Evolutionary conservation across 2,329 filamentous ascomycete species (phyloP), one percentile per base, ranked within the genome.

Genomic region (Paracoccidioides brasiliensis): DNA sequence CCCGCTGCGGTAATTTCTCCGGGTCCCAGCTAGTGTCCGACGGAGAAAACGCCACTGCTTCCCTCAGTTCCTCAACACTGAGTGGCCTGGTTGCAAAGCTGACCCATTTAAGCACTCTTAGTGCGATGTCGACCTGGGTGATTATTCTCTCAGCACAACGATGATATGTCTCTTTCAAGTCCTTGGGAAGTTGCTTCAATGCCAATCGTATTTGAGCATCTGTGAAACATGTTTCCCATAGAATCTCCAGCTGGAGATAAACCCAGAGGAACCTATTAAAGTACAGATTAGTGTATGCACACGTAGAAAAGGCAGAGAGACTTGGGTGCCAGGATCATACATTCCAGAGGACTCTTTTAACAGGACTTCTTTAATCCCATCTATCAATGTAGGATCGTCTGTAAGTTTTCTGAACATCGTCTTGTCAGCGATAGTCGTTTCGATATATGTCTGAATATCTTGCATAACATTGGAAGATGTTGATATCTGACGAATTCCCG

Each of bases 221-320:
- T 3, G 48, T 50, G n/a, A 50, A 50, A 22, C 48, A 50, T 8
- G 48, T 50, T 22, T 50, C 48, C 48, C 48, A 50, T 10, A 50
- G 14, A 40, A 50, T 50, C n/a, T 50, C 48, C 5, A 50, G 48
- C n/a, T 50, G 48, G 32, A 50, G 48, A 50, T 50, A 50, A 2
- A 50, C 48, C 48, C 48, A 50, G 9, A 50, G 35, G 14, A 50
- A 50, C 48, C 48, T 50, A 28, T 22, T 38, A n/a, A 1, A 2
- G 9, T 38, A n/a, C 4, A 2, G 15, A 15, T 50, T 12, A 50
- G 48, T 28, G n/a, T 22, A 38, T 38, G 14, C 4, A 8, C 14
- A 40, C 10, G 38, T 28, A 12, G 15, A 22, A 43, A 6, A 8
- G 6, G n/a, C n/a, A 9, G 15, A n/a, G 15, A 43, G 6, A 35